Percentiles rank a stretch among this genome's conserved stretches.
Evolutionary conservation across 1,139 yeast species (phyloP).

Genomic region (Scheffersomyces illinoinensis): DNA sequence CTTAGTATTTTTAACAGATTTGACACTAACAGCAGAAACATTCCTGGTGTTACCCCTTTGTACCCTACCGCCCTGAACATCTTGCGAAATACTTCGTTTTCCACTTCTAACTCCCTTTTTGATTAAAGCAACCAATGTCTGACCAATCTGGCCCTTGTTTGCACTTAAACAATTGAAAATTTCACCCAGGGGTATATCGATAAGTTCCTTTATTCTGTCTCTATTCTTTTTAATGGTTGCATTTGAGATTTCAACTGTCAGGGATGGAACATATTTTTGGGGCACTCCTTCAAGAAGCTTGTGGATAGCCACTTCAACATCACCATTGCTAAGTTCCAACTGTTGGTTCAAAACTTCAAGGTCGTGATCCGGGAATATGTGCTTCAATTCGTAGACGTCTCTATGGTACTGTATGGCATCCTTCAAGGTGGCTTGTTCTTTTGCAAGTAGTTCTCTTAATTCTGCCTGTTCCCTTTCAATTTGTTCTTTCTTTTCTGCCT

Average conservation of each 20-base stretch:
- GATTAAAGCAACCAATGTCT: slow-evolving; percentile 28
- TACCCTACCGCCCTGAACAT: slow-evolving; percentile 19
- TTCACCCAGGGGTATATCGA: slow-evolving; percentile 7
- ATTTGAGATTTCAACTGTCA: neutral
- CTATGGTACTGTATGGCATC: slow-evolving; percentile 5
- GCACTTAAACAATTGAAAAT: slow-evolving; percentile 10
- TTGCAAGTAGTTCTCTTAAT: slow-evolving; percentile 3
- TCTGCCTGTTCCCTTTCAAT: neutral
- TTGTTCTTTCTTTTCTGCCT: neutral
- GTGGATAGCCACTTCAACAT: slow-evolving; percentile 15
- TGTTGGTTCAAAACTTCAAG: slow-evolving; percentile 13
- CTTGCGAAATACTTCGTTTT: neutral
- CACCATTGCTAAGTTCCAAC: slow-evolving; percentile 16
- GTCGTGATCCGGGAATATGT: slow-evolving; percentile 23
- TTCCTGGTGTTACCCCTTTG: slow-evolving; percentile 18
- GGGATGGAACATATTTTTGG: slow-evolving; percentile 5
- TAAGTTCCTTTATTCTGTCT: slow-evolving; percentile 5
- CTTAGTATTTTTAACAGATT: neutral
- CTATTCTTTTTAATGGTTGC: slow-evolving; percentile 6
- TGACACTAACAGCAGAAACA: neutral
- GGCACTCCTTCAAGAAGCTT: slow-evolving; percentile 10
- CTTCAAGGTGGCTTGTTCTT: slow-evolving; percentile 1
- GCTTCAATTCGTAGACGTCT: slow-evolving; percentile 16
- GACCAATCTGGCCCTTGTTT: slow-evolving; percentile 21
- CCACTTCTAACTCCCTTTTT: neutral